Conservation (phyloP, 768 basidiomycete genomes). For the Chiua virens region DNA sequence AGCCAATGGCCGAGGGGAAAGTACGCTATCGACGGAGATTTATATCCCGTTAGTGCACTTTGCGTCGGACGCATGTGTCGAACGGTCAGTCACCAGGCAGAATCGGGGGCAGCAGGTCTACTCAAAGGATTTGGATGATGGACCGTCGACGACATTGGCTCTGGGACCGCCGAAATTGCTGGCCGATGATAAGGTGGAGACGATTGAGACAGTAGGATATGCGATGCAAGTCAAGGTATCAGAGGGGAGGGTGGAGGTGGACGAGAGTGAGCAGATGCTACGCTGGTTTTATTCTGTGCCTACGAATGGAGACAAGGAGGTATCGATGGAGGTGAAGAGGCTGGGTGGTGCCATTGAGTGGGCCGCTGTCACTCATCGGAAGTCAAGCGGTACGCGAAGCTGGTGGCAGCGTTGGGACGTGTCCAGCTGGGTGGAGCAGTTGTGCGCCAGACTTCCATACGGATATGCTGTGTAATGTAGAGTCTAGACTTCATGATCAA, state of each 20-base stretch:
- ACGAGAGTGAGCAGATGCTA: conserved; percentile 50
- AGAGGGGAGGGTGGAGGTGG: conserved; percentile 47
- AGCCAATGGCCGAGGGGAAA: conserved; percentile 15
- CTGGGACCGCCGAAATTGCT: conserved; percentile 2
- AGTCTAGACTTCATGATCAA: too few relatives aligned
- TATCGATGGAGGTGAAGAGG: conserved; percentile 43
- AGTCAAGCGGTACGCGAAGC: background rate
- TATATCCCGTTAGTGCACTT: conserved; percentile 91
- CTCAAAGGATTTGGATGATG: background rate
- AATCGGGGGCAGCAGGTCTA: background rate
- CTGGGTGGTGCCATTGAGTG: conserved; percentile 41
- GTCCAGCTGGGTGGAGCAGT: conserved; percentile 5
- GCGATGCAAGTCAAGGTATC: conserved; percentile 45
- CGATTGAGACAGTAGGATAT: conserved; percentile 28
- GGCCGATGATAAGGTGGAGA: background rate
- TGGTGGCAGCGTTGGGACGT: background rate
- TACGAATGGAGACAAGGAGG: conserved; percentile 24
- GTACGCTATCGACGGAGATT: conserved; percentile 74
- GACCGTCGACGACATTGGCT: conserved; percentile 18
- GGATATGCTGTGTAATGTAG: too few relatives aligned
- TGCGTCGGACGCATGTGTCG: conserved; percentile 45
- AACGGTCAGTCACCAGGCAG: conserved; percentile 12
- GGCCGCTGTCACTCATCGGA: background rate
- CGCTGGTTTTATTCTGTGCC: conserved; percentile 49
- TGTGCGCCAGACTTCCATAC: conserved; percentile 10